phyloP scores from a whole-genome alignment of 116 monocot genomes.

The Posidonia oceanica region DNA sequence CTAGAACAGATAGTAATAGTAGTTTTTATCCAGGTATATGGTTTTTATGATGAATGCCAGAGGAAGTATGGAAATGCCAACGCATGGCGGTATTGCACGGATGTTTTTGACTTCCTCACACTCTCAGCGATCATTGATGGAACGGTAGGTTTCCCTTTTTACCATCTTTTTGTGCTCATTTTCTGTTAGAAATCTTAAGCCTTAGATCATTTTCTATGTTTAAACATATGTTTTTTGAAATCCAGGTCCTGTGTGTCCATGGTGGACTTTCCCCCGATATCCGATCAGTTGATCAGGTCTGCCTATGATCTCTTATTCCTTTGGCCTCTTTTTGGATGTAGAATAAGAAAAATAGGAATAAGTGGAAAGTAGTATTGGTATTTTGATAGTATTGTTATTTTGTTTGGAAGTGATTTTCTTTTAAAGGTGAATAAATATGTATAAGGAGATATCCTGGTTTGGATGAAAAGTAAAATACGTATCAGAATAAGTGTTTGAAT shows the following conservation, averaged over 20 bases:
- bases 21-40: conserved; percentile 53
- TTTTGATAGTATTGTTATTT: no score
- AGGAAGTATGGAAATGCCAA: conserved; percentile 94
- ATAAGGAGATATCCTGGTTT: no score
- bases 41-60: conserved; percentile 95
- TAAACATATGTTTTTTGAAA: background rate
- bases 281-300: conserved; percentile 88
- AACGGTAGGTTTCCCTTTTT: conserved; percentile 37
- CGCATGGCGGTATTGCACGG: conserved; percentile 94
- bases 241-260: conserved; percentile 89
- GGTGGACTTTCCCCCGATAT: conserved; percentile 95
- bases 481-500: no score
- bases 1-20: conserved; percentile 3
- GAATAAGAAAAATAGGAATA: no score
- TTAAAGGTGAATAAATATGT: no score
- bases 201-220: no score
- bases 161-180: background rate
- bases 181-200: background rate
- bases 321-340: no score
- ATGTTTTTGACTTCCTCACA: conserved; percentile 90
- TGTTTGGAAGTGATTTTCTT: no score
- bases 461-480: no score
- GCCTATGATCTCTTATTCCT: background rate
- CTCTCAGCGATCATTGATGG: conserved; percentile 92
- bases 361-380: no score